Evolutionary conservation across 495 filamentous ascomycete species (phyloP), one percentile per base, ranked within the genome.

Genomic region (Penicillium fimorum): DNA sequence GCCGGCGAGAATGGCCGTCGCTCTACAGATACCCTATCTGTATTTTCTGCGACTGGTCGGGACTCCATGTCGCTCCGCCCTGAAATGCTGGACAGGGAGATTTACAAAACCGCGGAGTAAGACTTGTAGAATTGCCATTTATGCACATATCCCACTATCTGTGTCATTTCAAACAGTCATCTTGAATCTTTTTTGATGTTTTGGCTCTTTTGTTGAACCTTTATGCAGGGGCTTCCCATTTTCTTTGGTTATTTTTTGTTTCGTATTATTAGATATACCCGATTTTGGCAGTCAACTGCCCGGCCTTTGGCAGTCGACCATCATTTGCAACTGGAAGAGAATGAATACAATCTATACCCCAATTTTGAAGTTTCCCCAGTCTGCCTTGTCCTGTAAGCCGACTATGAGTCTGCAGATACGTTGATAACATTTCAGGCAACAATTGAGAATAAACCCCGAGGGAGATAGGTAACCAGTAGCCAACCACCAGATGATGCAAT

Each of bases 81-180:
- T 4, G 62, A 59, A 7, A 68, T 75, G 65, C 66, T 65, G 24
- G 66, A 70, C 5, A 61, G 69, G 12, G 69, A 70, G 27, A 61
- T 49, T 7, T 72, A 64, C 46, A 65, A 60, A 42, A 67, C 67
- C 37, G 67, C 67, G 15, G 47, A 67, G 4, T 59, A 69, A 46
- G 29, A 15, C 10, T 47, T 57, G 12, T 65, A 58, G 30, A 17
- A 32, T 22, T 48, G 52, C 13, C 33, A 50, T 46, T 4, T 46
- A 17, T 46, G 25, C 25, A 40, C 47, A 49, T 62, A 47, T n/a
- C 32, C 37, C 8, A 13, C 22, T 22, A 38, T 41, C 18, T 56
- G 40, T 29, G 11, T 48, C n/a, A 11, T 18, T 43, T 53, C 38
- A 13, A 4, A 40, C 20, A 13, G 11, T 35, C 25, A 4, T 54